Percentiles rank a stretch among this genome's conserved stretches.
phyloP scores from a whole-genome alignment of 495 filamentous ascomycete species.

The Diplogelasinospora grovesii region DNA sequence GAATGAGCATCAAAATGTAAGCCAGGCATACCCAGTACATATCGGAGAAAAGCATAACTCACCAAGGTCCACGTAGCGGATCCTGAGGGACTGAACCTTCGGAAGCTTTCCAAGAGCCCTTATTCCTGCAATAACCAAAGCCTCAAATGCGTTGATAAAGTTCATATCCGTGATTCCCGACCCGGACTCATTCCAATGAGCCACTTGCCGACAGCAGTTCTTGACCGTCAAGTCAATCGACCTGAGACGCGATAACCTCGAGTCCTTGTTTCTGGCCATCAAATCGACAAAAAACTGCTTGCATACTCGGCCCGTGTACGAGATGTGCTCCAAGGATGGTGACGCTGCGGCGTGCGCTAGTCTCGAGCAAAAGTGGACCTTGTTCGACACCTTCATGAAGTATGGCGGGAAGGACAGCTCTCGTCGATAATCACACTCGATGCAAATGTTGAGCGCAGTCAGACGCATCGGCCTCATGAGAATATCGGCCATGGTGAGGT shows the following conservation, averaged over 20 bases:
- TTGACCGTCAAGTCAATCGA: conserved; percentile 64
- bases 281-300: conserved; percentile 48
- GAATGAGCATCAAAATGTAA: neutral
- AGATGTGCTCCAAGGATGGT: conserved; percentile 54
- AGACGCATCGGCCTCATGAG: conserved; percentile 48
- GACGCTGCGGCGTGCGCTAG: conserved; percentile 47
- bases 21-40: neutral
- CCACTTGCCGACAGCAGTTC: conserved; percentile 55
- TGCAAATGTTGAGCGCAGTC: conserved; percentile 54
- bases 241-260: conserved; percentile 44
- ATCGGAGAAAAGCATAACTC: conserved; percentile 22
- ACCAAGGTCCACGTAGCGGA: conserved; percentile 68
- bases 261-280: conserved; percentile 32
- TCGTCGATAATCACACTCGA: conserved; percentile 61
- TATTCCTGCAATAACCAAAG: conserved; percentile 54
- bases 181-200: conserved; percentile 48
- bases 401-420: conserved; percentile 47
- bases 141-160: conserved; percentile 62
- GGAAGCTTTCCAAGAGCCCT: conserved; percentile 47
- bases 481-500: conserved; percentile 55
- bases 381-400: conserved; percentile 46
- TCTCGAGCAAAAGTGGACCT: conserved; percentile 51
- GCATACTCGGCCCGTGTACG: conserved; percentile 62
- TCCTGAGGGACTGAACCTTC: conserved; percentile 51
- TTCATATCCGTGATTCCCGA: conserved; percentile 60